Conservation (phyloP, 371 early-diverging fungal species). For the Cladochytrium tenue region DNA sequence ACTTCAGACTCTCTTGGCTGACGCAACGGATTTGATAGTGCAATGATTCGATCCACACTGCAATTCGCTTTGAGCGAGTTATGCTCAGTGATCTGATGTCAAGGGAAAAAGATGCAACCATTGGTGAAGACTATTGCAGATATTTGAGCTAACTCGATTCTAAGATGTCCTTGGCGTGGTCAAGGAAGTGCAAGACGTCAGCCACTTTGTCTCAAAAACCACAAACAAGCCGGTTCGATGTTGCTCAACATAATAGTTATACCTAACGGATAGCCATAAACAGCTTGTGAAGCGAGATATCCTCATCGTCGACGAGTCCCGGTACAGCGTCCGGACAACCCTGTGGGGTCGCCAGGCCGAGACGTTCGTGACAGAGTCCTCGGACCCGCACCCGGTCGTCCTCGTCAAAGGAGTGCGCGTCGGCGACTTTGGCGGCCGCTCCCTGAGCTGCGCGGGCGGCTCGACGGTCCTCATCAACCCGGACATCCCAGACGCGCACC, state of each 20-base stretch:
- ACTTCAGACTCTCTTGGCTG: conserved; percentile 7
- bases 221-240: conserved; percentile 66
- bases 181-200: conserved; percentile 61
- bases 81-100: conserved; percentile 63
- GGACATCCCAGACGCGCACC: conserved; percentile 78
- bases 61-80: conserved; percentile 73
- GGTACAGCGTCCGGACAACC: conserved; percentile 74
- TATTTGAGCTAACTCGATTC: conserved; percentile 1
- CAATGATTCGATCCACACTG: conserved; percentile 59
- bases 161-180: conserved; percentile 84
- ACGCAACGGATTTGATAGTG: conserved; percentile 47
- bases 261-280: background rate
- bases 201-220: conserved; percentile 68
- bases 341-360: conserved; percentile 90
- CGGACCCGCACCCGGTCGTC: conserved; percentile 62
- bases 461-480: conserved; percentile 73
- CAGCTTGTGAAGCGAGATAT: conserved; percentile 84
- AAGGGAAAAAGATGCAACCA: conserved; percentile 63
- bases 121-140: conserved; percentile 55
- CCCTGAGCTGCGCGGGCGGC: conserved; percentile 61
- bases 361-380: conserved; percentile 45
- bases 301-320: conserved; percentile 76
- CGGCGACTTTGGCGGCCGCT: conserved; percentile 78
- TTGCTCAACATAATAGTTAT: background rate
- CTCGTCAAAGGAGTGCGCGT: conserved; percentile 84